These are phyloP conservation scores for Flaveria brownii DNA, from an alignment of 129 eudicot genomes.

Conservation along the genomic window DNA sequence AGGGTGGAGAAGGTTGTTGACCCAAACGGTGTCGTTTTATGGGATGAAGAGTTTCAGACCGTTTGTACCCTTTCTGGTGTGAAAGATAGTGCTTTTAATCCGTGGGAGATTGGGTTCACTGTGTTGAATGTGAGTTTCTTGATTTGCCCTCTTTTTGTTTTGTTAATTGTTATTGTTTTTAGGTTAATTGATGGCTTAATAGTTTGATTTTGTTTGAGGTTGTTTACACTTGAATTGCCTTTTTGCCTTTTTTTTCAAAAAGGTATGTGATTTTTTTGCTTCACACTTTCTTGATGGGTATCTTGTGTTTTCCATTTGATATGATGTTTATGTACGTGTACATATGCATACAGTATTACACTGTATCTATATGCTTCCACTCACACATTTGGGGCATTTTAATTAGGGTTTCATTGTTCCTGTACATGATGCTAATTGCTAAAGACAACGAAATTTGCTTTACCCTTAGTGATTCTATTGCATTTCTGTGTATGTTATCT, in stretches of 20 bases:
- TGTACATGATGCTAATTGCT: constrained; percentile 11
- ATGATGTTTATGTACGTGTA: constrained; percentile 11
- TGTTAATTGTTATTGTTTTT: background rate
- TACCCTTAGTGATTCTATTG: too few species aligned
- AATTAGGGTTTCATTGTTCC: constrained; percentile 31
- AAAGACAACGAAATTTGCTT: constrained; percentile 13
- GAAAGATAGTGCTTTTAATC: constrained; percentile 73
- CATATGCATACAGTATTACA: constrained; percentile 5
- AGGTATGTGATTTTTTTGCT: background rate
- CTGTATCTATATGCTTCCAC: constrained; percentile 12
- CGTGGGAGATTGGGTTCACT: constrained; percentile 90
- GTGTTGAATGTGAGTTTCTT: constrained; percentile 67
- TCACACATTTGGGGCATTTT: constrained; percentile 14
- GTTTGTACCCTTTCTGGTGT: constrained; percentile 64
- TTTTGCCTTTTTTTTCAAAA: background rate
- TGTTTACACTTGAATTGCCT: background rate
- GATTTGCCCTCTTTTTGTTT: background rate
- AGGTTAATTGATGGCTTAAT: background rate
- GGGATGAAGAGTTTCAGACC: constrained; percentile 87
- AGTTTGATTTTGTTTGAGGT: background rate
- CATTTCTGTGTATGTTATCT: too few species aligned
- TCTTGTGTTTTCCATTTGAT: constrained; percentile 11
- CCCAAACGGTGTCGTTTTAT: constrained; percentile 63
- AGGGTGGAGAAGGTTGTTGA: constrained; percentile 45
- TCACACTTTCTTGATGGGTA: constrained; percentile 27